Evolutionary conservation across 2,329 filamentous ascomycete species (phyloP).

Genomic region (Talaromyces sp.): DNA sequence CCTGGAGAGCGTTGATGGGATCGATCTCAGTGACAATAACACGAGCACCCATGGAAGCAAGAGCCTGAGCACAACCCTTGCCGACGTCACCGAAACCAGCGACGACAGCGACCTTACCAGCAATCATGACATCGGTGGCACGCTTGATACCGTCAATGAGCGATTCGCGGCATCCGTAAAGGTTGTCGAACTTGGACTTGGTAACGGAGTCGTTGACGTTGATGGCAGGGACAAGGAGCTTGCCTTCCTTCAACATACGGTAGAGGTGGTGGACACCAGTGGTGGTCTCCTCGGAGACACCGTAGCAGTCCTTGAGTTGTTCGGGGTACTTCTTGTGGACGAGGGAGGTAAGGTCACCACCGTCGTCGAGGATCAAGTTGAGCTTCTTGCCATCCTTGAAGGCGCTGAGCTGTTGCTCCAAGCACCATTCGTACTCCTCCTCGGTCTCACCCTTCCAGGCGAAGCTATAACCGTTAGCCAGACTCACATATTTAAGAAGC

Average conservation of each 20-base stretch:
- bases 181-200: constrained; percentile 99
- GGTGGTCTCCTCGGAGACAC: constrained; percentile 98
- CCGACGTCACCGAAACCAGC: constrained; percentile 98
- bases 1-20: constrained; percentile 99
- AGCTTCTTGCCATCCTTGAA: constrained; percentile 97
- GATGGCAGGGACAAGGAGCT: constrained; percentile 90
- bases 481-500: no score
- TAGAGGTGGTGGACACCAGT: constrained; percentile 99
- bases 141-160: constrained; percentile 99
- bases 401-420: constrained; percentile 94
- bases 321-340: constrained; percentile 98
- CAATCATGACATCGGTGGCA: constrained; percentile 99
- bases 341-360: constrained; percentile 92
- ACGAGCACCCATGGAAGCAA: constrained; percentile 94
- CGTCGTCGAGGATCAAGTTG: constrained; percentile 98
- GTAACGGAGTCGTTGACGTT: constrained; percentile 99
- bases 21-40: constrained; percentile 96
- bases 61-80: constrained; percentile 95
- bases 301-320: constrained; percentile 96
- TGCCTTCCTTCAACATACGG: constrained; percentile 89
- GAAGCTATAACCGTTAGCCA: constrained; percentile 44
- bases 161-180: constrained; percentile 98
- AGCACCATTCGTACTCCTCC: constrained; percentile 99
- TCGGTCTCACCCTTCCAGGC: constrained; percentile 91
- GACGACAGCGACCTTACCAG: constrained; percentile 96